Percentiles rank a stretch among this genome's conserved stretches.
Conservation (phyloP, 2,329 filamentous ascomycete species). For the Neocucurbitaria cava region DNA sequence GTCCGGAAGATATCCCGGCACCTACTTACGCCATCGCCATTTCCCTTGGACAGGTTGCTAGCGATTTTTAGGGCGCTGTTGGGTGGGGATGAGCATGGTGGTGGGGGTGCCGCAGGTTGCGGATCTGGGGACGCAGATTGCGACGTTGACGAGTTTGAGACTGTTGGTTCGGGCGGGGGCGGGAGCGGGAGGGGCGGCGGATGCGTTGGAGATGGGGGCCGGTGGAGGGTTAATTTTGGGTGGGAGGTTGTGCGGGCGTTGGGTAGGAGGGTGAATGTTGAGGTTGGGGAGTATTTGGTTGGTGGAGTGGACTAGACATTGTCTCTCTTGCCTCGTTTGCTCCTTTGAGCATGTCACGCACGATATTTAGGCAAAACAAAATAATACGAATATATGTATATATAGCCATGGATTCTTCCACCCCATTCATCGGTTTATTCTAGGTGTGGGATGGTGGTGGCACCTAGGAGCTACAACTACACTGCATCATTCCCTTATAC, state of each 20-base stretch:
- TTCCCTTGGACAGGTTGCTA: conserved; percentile 78
- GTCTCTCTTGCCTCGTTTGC: not conserved
- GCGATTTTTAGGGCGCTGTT: conserved; percentile 76
- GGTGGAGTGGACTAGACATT: conserved; percentile 41
- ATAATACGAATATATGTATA: not conserved
- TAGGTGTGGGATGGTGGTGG: no score
- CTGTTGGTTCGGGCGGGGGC: conserved; percentile 68
- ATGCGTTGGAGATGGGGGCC: conserved; percentile 73
- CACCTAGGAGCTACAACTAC: conserved; percentile 81
- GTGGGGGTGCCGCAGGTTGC: conserved; percentile 53
- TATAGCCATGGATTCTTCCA: no score
- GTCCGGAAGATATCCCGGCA: conserved; percentile 78
- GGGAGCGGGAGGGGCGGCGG: conserved; percentile 61
- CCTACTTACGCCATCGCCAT: conserved; percentile 77
- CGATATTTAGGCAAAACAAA: no score
- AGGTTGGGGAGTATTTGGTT: conserved; percentile 71
- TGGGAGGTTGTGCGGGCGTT: conserved; percentile 78
- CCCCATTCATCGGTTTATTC: no score
- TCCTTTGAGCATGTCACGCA: no score
- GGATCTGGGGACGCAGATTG: conserved; percentile 63
- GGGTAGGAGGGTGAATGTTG: conserved; percentile 77
- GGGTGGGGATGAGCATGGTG: no score
- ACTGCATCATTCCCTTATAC: conserved; percentile 82
- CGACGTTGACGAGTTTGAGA: conserved; percentile 74
- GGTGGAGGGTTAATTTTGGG: conserved; percentile 79